Evolutionary conservation across 495 filamentous ascomycete genomes (phyloP).

Genomic region (Apiosordaria backusii): DNA sequence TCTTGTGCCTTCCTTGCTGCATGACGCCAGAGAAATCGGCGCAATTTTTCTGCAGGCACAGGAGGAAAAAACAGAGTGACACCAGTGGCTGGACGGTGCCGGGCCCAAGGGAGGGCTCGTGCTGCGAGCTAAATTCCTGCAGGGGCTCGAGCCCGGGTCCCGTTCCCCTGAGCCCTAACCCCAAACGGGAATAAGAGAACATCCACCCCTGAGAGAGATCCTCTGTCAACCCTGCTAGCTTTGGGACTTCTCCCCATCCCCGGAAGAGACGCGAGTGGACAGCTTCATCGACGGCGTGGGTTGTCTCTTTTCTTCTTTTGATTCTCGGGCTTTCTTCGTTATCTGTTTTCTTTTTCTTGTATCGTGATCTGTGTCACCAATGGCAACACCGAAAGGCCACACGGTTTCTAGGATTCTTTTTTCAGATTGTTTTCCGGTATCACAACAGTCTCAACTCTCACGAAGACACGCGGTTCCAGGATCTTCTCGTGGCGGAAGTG

Average conservation of each 20-base stretch:
- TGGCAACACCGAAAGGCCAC: neutral
- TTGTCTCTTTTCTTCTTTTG: neutral
- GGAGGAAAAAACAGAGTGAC: constrained; percentile 8
- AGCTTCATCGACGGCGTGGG: neutral
- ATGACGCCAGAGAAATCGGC: constrained; percentile 25
- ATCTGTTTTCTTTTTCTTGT: neutral
- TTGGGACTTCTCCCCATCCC: neutral
- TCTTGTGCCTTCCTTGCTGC: constrained; percentile 22
- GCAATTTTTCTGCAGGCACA: constrained; percentile 17
- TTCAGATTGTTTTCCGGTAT: neutral
- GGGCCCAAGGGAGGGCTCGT: neutral
- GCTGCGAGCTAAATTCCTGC: constrained; percentile 10
- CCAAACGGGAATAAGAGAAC: neutral
- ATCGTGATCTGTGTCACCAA: neutral
- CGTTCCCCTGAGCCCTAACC: constrained; percentile 9
- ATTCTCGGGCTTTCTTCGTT: neutral
- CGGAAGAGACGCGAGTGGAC: neutral
- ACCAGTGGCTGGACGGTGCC: constrained; percentile 3
- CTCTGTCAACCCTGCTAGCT: neutral
- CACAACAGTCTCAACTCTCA: neutral
- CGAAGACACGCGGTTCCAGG: too few species aligned
- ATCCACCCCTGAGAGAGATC: neutral
- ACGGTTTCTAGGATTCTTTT: too few species aligned
- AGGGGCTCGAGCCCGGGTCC: constrained; percentile 4
- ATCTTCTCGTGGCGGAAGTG: neutral